phyloP scores from a whole-genome alignment of 2,329 filamentous ascomycete species.

The Ceratocystis colombiana region DNA sequence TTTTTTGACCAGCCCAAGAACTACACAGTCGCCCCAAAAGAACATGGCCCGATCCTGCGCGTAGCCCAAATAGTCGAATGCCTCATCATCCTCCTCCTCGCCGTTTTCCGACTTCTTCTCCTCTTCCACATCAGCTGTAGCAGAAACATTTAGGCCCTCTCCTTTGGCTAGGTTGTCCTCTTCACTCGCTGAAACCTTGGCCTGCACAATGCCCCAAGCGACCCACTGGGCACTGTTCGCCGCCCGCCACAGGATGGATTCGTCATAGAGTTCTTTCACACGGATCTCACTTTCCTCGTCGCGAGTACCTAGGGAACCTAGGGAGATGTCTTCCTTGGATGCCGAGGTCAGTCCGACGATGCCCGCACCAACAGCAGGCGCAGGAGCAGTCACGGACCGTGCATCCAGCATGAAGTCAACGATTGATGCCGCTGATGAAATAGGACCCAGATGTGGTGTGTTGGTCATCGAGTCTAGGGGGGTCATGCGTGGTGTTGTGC shows the following conservation, averaged over 20 bases:
- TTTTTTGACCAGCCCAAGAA: constrained; percentile 60
- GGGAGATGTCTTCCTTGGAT: constrained; percentile 44
- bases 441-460: constrained; percentile 34
- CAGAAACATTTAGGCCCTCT: not conserved
- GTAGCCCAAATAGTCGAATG: constrained; percentile 90
- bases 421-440: constrained; percentile 42
- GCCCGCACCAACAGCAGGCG: constrained; percentile 34
- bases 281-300: constrained; percentile 57
- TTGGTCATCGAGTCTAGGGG: constrained; percentile 36
- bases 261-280: constrained; percentile 60
- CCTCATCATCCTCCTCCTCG: constrained; percentile 44
- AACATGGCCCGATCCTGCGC: constrained; percentile 83
- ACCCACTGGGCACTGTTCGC: constrained; percentile 88
- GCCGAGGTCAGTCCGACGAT: constrained; percentile 30
- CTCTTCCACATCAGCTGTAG: constrained; percentile 26
- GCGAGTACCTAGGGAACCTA: constrained; percentile 38
- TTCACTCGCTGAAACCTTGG: constrained; percentile 49
- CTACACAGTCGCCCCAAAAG: constrained; percentile 85
- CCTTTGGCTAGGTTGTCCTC: constrained; percentile 26
- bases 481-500: constrained; percentile 42
- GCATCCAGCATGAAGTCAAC: constrained; percentile 74
- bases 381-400: constrained; percentile 42
- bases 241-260: constrained; percentile 74
- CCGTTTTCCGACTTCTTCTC: constrained; percentile 25
- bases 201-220: constrained; percentile 93